Evolutionary conservation across 108 stramenopile genomes (phyloP).

Genomic region (Cyclotella choctawhatcheeana): DNA sequence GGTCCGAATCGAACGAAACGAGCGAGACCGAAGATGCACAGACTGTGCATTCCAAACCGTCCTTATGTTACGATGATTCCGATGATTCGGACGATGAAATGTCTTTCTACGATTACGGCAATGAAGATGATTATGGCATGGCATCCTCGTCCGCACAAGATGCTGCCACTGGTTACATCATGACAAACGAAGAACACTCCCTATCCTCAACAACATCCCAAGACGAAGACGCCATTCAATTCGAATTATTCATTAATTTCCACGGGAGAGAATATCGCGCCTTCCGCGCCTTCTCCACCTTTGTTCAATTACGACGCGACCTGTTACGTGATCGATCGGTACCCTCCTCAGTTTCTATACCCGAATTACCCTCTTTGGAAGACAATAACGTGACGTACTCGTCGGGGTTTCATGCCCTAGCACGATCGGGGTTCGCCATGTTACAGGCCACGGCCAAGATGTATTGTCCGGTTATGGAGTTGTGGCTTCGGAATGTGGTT

Average conservation of each 20-base stretch:
- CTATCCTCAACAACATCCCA: neutral
- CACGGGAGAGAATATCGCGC: slow-evolving; percentile 77
- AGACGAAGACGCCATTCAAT: slow-evolving; percentile 67
- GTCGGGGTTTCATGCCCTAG: slow-evolving; percentile 27
- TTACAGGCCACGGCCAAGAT: slow-evolving; percentile 66
- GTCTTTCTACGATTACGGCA: slow-evolving; percentile 54
- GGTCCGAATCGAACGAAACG: neutral
- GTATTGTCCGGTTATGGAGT: slow-evolving; percentile 76
- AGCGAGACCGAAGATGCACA: neutral
- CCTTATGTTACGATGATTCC: slow-evolving; percentile 36
- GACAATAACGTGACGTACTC: slow-evolving; percentile 22
- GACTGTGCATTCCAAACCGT: slow-evolving; percentile 17
- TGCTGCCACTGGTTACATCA: too few relatives aligned
- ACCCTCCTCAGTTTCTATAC: slow-evolving; percentile 50
- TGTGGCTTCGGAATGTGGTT: slow-evolving; percentile 70
- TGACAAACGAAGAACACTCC: slow-evolving; percentile 7
- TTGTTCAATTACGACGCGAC: slow-evolving; percentile 73
- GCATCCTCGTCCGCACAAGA: slow-evolving; percentile 21
- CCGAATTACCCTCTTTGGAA: slow-evolving; percentile 62
- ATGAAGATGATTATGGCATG: slow-evolving; percentile 30
- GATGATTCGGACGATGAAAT: slow-evolving; percentile 49
- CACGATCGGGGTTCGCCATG: slow-evolving; percentile 69
- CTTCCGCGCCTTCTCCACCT: slow-evolving; percentile 69
- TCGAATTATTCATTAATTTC: slow-evolving; percentile 73
- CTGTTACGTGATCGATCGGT: slow-evolving; percentile 50